phyloP scores from a whole-genome alignment of 179 eudicot genomes.

The Silene vulgaris region DNA sequence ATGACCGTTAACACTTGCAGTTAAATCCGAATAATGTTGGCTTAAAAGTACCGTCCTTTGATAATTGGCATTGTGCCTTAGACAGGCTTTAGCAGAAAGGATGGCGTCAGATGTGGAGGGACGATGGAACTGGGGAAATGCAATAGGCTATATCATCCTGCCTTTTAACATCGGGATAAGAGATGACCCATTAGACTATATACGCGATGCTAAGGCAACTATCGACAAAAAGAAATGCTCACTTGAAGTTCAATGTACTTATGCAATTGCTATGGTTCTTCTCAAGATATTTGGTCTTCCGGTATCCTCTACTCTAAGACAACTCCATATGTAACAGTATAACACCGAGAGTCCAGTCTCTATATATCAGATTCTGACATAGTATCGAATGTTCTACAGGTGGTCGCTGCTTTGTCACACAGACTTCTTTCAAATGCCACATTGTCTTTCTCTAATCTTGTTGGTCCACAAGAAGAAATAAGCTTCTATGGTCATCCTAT shows the following conservation, averaged over 20 bases:
- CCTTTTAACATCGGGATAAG: conserved; percentile 46
- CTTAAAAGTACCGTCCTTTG: neutral
- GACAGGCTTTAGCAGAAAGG: conserved; percentile 51
- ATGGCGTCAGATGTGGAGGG: conserved; percentile 42
- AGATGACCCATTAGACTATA: conserved; percentile 57
- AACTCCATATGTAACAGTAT: too few species aligned
- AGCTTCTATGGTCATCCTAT: conserved; percentile 59
- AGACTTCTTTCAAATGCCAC: conserved; percentile 38
- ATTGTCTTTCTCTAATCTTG: conserved; percentile 61
- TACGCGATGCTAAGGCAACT: conserved; percentile 54
- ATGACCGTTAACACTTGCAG: too few species aligned
- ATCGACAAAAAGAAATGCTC: conserved; percentile 56
- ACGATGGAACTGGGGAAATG: conserved; percentile 57
- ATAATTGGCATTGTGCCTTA: neutral
- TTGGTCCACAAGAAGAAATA: conserved; percentile 68
- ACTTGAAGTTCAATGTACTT: conserved; percentile 47
- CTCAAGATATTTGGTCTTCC: conserved; percentile 29
- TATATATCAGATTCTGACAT: neutral
- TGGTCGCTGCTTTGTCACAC: conserved; percentile 28
- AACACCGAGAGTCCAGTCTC: too few species aligned
- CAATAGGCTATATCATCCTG: conserved; percentile 45
- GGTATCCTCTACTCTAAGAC: conserved; percentile 14
- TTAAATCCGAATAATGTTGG: neutral
- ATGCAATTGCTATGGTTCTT: conserved; percentile 26
- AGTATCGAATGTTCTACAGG: conserved; percentile 25